Conservation (phyloP, 768 basidiomycete genomes). For the Neoboletus magnificus region DNA sequence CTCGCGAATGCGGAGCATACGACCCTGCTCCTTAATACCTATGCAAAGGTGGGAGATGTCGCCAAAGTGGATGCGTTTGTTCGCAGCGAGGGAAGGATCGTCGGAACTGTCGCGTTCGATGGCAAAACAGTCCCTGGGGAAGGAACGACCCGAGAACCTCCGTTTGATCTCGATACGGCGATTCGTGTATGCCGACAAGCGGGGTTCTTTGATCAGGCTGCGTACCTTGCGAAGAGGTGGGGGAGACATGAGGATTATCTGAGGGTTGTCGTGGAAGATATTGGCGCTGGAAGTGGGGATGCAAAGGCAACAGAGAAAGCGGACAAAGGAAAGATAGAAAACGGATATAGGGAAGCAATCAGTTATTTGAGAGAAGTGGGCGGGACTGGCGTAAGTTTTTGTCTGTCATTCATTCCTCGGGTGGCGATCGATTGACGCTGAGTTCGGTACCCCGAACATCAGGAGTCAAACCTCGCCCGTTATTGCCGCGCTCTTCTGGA, state of each 20-base stretch:
- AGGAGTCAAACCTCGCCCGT: conserved; percentile 83
- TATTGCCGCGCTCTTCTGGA: conserved; percentile 87
- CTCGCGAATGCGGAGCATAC: conserved; percentile 97
- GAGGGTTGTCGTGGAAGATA: conserved; percentile 92
- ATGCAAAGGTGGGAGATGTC: conserved; percentile 94
- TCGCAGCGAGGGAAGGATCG: conserved; percentile 71
- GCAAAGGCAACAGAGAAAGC: conserved; percentile 11
- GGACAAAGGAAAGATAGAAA: conserved; percentile 36
- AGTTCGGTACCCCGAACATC: neutral
- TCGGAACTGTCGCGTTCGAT: conserved; percentile 18
- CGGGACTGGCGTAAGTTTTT: conserved; percentile 63
- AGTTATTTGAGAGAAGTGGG: conserved; percentile 77
- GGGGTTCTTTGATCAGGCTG: conserved; percentile 93
- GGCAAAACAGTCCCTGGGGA: conserved; percentile 27
- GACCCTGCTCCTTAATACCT: conserved; percentile 93
- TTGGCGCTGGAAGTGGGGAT: conserved; percentile 35
- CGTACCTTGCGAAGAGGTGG: conserved; percentile 90
- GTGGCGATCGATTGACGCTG: neutral
- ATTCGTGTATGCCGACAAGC: conserved; percentile 96
- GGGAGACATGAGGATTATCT: conserved; percentile 90
- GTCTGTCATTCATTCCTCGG: neutral
- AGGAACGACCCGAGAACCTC: conserved; percentile 63
- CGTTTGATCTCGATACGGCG: conserved; percentile 96
- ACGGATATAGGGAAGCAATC: conserved; percentile 68
- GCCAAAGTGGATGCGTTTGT: conserved; percentile 87